Evolutionary conservation across 2,329 filamentous ascomycete genomes (phyloP).

Genomic region (Oidium heveae): DNA sequence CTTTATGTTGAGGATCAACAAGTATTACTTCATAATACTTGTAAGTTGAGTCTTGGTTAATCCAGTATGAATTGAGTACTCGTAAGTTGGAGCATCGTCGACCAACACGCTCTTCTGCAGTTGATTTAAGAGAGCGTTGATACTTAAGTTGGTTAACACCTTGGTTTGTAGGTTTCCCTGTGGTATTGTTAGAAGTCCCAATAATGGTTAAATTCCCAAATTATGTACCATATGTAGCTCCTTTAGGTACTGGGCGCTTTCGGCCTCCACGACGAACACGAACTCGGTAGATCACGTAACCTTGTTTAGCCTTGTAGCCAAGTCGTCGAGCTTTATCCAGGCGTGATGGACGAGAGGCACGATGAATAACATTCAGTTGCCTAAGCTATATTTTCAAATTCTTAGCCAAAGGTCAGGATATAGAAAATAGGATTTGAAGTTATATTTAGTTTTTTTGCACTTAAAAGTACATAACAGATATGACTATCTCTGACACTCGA

Average conservation of each 20-base stretch:
- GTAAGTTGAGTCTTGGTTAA: slow-evolving; percentile 99
- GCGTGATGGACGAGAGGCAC: slow-evolving; percentile 89
- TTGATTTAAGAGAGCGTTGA: slow-evolving; percentile 94
- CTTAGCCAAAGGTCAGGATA: slow-evolving; percentile 99
- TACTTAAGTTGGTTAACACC: slow-evolving; percentile 99
- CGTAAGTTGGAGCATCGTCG: slow-evolving; percentile 97
- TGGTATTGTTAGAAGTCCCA: slow-evolving; percentile 4
- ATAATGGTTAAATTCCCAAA: too few species aligned
- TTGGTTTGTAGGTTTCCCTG: slow-evolving; percentile 99
- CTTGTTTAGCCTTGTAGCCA: slow-evolving; percentile 99
- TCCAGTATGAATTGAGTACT: slow-evolving; percentile 99
- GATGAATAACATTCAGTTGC: slow-evolving; percentile 99
- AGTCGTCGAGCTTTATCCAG: slow-evolving; percentile 99
- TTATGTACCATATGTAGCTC: slow-evolving; percentile 85
- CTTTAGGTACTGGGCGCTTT: slow-evolving; percentile 90
- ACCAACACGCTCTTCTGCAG: slow-evolving; percentile 98
- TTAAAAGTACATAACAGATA: too few species aligned
- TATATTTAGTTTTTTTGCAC: slow-evolving; percentile 12
- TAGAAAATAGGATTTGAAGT: slow-evolving; percentile 26
- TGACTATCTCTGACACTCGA: slow-evolving; percentile 5
- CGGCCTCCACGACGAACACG: slow-evolving; percentile 96
- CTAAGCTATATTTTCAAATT: slow-evolving; percentile 99
- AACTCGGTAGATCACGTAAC: slow-evolving; percentile 99
- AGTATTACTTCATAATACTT: slow-evolving; percentile 99
- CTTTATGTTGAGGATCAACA: slow-evolving; percentile 99